A percentile compares a stretch with the other conserved stretches of the same genome.
phyloP scores from a whole-genome alignment of 148 eudicot species.

The Talinum fruticosum region DNA sequence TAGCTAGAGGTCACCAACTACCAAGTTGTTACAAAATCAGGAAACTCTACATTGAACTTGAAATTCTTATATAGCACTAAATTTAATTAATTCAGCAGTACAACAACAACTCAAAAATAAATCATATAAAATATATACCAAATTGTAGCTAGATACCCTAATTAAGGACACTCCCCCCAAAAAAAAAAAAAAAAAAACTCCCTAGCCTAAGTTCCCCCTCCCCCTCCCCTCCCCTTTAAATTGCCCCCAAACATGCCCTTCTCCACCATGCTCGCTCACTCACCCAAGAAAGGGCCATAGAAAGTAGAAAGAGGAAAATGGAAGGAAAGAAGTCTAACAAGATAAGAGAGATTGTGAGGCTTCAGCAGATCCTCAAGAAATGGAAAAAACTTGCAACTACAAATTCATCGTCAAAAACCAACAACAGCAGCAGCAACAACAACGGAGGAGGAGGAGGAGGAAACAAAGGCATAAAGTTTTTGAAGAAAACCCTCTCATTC shows the following conservation, averaged over 20 bases:
- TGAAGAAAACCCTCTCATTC: constrained; percentile 77
- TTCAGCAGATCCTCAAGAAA: constrained; percentile 71
- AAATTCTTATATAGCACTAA: background rate
- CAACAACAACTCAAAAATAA: background rate
- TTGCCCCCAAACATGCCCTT: constrained; percentile 18
- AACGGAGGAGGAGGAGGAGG: background rate
- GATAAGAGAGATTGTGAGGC: constrained; percentile 81
- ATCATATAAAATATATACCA: background rate
- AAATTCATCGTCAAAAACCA: constrained; percentile 31
- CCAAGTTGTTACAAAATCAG: constrained; percentile 30
- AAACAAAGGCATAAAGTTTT: constrained; percentile 57
- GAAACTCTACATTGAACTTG: constrained; percentile 25
- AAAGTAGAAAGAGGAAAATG: constrained; percentile 29
- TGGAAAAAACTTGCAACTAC: constrained; percentile 61
- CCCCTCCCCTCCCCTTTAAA: constrained; percentile 14
- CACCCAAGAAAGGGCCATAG: background rate
- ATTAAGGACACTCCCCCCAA: background rate
- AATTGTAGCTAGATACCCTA: background rate
- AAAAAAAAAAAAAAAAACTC: background rate
- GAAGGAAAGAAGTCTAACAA: constrained; percentile 73
- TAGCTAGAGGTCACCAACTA: constrained; percentile 6
- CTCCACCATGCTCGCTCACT: background rate
- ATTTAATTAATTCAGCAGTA: background rate
- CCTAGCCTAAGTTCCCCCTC: background rate
- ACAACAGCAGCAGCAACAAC: constrained; percentile 6